Conservation (phyloP, 177 flowering plant genomes). For the Vitis hybrid region DNA sequence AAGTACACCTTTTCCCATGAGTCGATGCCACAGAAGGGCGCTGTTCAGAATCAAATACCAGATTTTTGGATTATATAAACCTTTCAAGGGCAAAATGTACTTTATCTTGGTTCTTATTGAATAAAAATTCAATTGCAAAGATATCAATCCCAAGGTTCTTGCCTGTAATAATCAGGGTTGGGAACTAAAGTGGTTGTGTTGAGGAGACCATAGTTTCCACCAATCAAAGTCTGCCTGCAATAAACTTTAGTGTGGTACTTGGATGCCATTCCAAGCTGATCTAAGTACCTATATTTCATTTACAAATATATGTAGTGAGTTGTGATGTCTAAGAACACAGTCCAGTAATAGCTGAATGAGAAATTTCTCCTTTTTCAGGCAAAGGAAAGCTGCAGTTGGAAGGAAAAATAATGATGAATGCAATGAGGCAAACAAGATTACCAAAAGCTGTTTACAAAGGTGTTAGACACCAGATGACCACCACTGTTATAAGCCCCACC, state of each 20-base stretch:
- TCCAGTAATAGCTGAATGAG: background rate
- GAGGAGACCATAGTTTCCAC: slow-evolving; percentile 89
- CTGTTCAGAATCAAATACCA: slow-evolving; percentile 34
- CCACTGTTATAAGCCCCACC: slow-evolving; percentile 94
- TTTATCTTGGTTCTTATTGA: background rate
- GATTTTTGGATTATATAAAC: background rate
- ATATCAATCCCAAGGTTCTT: slow-evolving; percentile 21
- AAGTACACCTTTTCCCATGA: slow-evolving; percentile 86
- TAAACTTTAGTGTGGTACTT: slow-evolving; percentile 70
- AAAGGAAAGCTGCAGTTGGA: background rate
- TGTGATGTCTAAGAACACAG: background rate
- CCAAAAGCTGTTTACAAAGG: slow-evolving; percentile 91
- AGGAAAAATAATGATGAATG: background rate
- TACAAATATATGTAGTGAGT: background rate
- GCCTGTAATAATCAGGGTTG: slow-evolving; percentile 92
- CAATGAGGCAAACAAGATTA: slow-evolving; percentile 23
- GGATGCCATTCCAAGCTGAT: slow-evolving; percentile 89
- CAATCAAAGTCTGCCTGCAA: slow-evolving; percentile 83
- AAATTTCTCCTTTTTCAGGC: background rate
- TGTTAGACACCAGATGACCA: slow-evolving; percentile 64
- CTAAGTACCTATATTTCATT: slow-evolving; percentile 64
- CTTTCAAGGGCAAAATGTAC: slow-evolving; percentile 2
- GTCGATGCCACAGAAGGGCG: slow-evolving; percentile 87
- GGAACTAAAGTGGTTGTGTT: slow-evolving; percentile 62
- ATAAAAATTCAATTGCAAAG: background rate